Percentiles rank a stretch among this genome's conserved stretches.
phyloP scores from a whole-genome alignment of 257 asterid species.

The Solanum pennellii region DNA sequence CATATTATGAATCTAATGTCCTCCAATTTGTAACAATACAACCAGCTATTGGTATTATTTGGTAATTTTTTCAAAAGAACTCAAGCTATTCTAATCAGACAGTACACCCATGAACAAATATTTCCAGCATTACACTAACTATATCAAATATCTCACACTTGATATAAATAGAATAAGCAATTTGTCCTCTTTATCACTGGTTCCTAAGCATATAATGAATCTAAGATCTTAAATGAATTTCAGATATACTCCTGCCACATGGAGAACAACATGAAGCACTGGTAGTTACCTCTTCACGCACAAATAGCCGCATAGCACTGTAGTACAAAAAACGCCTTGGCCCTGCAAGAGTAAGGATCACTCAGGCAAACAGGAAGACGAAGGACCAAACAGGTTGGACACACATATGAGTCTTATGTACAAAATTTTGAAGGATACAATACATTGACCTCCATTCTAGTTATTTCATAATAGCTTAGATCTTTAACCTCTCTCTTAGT shows the following conservation, averaged over 20 bases:
- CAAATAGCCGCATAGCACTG: constrained; percentile 50
- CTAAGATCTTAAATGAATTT: neutral
- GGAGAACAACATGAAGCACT: neutral
- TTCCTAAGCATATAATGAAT: neutral
- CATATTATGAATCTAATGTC: neutral
- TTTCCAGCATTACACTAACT: neutral
- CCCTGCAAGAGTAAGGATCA: constrained; percentile 34
- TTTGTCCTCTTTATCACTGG: neutral
- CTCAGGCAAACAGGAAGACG: constrained; percentile 5
- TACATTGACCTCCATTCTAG: neutral
- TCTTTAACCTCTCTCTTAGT: neutral
- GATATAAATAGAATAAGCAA: neutral
- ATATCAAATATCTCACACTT: neutral
- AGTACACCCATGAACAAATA: neutral
- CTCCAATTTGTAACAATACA: neutral
- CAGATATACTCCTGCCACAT: neutral
- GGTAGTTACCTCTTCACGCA: constrained; percentile 61
- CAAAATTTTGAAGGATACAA: neutral
- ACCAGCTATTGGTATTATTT: neutral
- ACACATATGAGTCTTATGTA: neutral
- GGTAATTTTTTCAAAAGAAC: neutral
- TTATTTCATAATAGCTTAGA: neutral
- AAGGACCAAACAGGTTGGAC: neutral
- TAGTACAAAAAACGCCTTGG: constrained; percentile 64
- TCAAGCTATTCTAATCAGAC: neutral